Percentiles rank a stretch among this genome's conserved stretches.
Conservation (phyloP, 1,139 yeast species). For the Pneumocystis wakefieldiae region DNA sequence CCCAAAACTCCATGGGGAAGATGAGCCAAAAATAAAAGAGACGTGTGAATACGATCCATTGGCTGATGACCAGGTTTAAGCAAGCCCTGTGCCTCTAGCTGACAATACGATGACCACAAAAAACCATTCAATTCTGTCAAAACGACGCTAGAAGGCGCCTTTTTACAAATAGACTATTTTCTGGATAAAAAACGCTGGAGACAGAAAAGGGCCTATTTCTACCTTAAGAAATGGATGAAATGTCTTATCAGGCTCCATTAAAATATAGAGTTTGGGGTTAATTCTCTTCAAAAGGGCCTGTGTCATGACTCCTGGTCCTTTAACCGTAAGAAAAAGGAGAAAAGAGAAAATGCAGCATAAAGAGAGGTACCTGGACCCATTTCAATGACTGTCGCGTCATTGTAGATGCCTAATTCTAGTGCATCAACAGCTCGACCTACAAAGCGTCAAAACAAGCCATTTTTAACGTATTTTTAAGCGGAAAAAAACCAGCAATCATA, state of each 20-base stretch:
- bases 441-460: neutral
- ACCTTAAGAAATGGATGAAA: slow-evolving; percentile 16
- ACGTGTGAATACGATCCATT: neutral
- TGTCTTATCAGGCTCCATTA: slow-evolving; percentile 18
- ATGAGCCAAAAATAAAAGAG: neutral
- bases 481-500: neutral
- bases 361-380: neutral
- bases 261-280: slow-evolving; percentile 1
- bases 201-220: neutral
- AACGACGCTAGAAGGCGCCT: neutral
- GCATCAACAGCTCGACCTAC: neutral
- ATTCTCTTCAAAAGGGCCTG: neutral
- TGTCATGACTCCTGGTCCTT: neutral
- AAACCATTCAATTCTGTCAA: neutral
- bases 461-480: neutral
- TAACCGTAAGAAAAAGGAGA: neutral
- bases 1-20: neutral
- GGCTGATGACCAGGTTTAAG: neutral
- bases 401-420: neutral
- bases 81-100: neutral
- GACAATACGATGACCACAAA: neutral
- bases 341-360: neutral
- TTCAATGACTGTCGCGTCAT: neutral
- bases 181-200: neutral
- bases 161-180: neutral